Conservation (phyloP, 495 filamentous ascomycete species). For the Penicillium fimorum region DNA sequence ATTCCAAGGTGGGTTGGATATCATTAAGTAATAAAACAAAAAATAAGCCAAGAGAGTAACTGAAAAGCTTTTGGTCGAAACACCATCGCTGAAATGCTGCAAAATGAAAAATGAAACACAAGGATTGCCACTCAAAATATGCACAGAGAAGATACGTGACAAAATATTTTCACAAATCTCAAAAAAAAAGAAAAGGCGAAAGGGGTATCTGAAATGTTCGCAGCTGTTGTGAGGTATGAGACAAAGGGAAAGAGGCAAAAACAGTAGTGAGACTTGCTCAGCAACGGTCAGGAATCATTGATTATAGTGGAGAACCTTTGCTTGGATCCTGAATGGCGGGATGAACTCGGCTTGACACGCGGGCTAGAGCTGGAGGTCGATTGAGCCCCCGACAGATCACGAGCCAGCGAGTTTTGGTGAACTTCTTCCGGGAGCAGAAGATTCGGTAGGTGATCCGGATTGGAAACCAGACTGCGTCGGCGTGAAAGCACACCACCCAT, state of each 20-base stretch:
- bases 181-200: background rate
- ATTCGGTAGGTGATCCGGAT: constrained; percentile 32
- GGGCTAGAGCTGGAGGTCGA: background rate
- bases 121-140: background rate
- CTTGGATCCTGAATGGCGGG: background rate
- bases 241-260: background rate
- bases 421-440: constrained; percentile 25
- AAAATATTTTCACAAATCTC: background rate
- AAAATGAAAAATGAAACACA: background rate
- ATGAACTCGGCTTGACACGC: background rate
- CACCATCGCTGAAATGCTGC: constrained; percentile 13
- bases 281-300: constrained; percentile 1
- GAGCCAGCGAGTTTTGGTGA: constrained; percentile 1
- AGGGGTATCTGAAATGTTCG: constrained; percentile 2
- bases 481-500: constrained; percentile 39
- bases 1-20: background rate
- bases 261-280: background rate
- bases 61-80: background rate
- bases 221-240: background rate
- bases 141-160: background rate
- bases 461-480: constrained; percentile 36
- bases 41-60: background rate
- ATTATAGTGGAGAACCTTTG: background rate
- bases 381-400: background rate
- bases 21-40: background rate